phyloP scores from a whole-genome alignment of 225 moss, liverwort and hornwort species.

The Physcomitrellopsis africana region DNA sequence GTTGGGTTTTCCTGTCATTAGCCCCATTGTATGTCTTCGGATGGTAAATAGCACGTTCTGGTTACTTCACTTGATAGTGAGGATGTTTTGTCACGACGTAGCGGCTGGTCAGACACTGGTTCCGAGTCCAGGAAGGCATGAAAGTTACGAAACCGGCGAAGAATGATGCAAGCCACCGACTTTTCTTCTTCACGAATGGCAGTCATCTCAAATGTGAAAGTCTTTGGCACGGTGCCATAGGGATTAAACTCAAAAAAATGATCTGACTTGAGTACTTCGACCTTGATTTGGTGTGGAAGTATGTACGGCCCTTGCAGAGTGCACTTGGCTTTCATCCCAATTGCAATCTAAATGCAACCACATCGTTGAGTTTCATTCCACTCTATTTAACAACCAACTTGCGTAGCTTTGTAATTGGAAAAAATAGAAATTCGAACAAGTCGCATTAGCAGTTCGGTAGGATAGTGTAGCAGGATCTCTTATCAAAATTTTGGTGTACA shows the following conservation, averaged over 20 bases:
- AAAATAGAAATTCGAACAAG: neutral
- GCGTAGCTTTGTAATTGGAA: neutral
- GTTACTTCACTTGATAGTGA: no score
- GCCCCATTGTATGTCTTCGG: no score
- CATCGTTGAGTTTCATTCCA: no score
- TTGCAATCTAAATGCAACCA: no score
- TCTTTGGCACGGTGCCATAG: neutral
- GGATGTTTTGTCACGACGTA: no score
- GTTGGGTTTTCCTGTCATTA: no score
- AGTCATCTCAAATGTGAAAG: neutral
- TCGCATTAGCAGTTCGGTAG: neutral
- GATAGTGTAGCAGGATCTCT: neutral
- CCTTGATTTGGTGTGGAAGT: slow-evolving; percentile 3
- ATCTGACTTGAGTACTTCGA: neutral
- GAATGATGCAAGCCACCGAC: neutral
- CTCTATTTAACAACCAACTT: neutral
- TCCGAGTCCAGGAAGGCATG: no score
- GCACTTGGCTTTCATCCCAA: neutral
- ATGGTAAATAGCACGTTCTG: no score
- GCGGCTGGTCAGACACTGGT: no score
- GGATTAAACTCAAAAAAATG: neutral
- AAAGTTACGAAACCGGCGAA: neutral
- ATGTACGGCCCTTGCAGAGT: slow-evolving; percentile 3
- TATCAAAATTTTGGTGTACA: neutral
- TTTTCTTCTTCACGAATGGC: neutral